phyloP scores from a whole-genome alignment of 106 monocot species.

The Dendrobium huoshanense region DNA sequence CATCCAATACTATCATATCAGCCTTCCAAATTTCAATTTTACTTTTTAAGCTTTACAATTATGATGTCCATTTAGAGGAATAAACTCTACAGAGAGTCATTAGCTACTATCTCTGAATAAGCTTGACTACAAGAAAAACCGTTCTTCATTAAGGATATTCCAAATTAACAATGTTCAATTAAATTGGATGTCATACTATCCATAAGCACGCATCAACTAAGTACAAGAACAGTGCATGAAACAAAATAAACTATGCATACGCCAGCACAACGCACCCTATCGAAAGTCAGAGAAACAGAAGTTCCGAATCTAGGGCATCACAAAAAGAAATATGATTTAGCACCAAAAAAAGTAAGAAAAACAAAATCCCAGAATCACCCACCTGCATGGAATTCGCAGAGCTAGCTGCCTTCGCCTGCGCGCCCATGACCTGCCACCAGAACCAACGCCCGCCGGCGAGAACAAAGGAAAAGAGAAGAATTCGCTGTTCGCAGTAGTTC shows the following conservation, averaged over 20 bases:
- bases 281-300: background rate
- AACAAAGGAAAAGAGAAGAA: background rate
- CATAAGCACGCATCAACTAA: background rate
- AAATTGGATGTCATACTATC: background rate
- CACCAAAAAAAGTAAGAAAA: background rate
- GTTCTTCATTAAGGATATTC: background rate
- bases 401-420: conserved; percentile 16
- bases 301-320: conserved; percentile 21
- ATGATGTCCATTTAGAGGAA: background rate
- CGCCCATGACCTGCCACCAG: conserved; percentile 8
- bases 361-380: conserved; percentile 6
- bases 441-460: background rate
- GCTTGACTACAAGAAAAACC: background rate
- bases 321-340: background rate
- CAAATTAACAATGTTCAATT: background rate
- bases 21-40: background rate
- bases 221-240: background rate
- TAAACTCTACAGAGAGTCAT: background rate
- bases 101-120: background rate
- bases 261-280: background rate
- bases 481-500: background rate
- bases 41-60: background rate
- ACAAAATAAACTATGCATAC: background rate
- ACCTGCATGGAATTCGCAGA: conserved; percentile 25
- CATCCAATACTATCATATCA: background rate